These are phyloP conservation scores for Leccinum subrobustum DNA, from an alignment of 1,284 basidiomycete genomes.

Conservation along the genomic window DNA sequence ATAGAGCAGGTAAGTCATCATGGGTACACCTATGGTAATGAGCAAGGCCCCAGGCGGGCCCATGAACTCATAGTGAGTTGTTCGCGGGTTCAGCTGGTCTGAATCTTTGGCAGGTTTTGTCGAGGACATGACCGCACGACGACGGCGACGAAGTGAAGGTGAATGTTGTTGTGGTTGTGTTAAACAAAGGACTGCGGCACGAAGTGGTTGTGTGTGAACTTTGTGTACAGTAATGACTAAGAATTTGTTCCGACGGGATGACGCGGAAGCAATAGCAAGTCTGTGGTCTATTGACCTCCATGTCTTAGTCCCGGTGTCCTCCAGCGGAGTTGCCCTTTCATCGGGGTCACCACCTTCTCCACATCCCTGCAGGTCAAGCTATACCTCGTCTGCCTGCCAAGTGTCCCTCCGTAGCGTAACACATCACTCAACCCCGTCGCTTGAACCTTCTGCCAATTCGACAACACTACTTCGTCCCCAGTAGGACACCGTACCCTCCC, in stretches of 20 bases:
- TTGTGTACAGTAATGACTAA: not conserved
- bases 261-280: not conserved
- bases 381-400: conserved; percentile 63
- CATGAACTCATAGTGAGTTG: conserved; percentile 79
- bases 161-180: not conserved
- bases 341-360: conserved; percentile 46
- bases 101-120: conserved; percentile 14
- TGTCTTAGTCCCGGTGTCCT: not conserved
- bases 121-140: conserved; percentile 17
- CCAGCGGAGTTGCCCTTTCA: not conserved
- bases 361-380: conserved; percentile 91
- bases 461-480: conserved; percentile 42
- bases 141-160: not conserved
- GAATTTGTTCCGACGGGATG: conserved; percentile 1
- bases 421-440: conserved; percentile 39
- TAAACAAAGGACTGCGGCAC: not conserved
- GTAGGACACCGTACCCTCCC: conserved; percentile 17
- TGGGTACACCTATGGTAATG: conserved; percentile 73
- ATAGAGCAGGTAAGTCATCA: conserved; percentile 77
- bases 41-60: conserved; percentile 81
- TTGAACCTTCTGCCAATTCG: conserved; percentile 53
- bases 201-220: conserved; percentile 21
- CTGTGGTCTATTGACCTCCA: not conserved
- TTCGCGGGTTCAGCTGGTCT: conserved; percentile 58
- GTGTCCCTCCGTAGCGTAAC: conserved; percentile 44